A percentile compares a stretch with the other conserved stretches of the same genome.
Evolutionary conservation across 345 rosid genomes (phyloP).

Genomic region (Gossypioides kirkii): DNA sequence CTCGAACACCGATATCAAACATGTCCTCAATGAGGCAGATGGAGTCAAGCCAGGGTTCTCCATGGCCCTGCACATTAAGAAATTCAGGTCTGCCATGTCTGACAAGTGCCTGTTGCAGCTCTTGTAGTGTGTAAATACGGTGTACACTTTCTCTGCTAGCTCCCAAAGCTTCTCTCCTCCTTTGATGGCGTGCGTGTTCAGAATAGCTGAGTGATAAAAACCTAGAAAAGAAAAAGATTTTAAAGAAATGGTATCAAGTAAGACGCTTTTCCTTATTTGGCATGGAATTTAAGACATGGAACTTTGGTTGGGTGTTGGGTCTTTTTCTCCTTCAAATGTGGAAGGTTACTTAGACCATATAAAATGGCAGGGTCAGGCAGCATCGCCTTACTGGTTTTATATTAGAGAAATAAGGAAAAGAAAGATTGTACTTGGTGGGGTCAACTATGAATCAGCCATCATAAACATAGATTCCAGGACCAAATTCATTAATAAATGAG

Average conservation of each 20-base stretch:
- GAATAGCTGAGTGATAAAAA: constrained; percentile 47
- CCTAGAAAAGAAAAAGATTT: constrained; percentile 22
- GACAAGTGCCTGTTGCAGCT: constrained; percentile 35
- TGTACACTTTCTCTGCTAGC: constrained; percentile 34
- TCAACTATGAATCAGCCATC: background rate
- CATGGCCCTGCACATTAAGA: constrained; percentile 48
- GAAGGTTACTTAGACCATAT: background rate
- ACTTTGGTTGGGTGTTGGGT: background rate
- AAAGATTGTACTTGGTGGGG: background rate
- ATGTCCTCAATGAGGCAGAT: constrained; percentile 37
- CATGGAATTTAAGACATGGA: background rate
- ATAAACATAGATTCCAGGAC: background rate
- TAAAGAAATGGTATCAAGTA: background rate
- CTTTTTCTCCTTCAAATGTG: background rate
- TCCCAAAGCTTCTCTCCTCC: constrained; percentile 40
- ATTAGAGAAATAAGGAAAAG: background rate
- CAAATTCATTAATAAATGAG: background rate
- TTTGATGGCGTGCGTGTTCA: constrained; percentile 31
- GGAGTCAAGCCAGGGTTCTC: constrained; percentile 45
- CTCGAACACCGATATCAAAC: constrained; percentile 43
- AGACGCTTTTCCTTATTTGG: background rate
- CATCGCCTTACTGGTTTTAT: background rate
- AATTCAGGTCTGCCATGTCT: constrained; percentile 52
- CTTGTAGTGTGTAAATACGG: constrained; percentile 26
- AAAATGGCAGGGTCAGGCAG: background rate